Conservation (phyloP, 169 alveolate species). For the Eimeria zaria region DNA sequence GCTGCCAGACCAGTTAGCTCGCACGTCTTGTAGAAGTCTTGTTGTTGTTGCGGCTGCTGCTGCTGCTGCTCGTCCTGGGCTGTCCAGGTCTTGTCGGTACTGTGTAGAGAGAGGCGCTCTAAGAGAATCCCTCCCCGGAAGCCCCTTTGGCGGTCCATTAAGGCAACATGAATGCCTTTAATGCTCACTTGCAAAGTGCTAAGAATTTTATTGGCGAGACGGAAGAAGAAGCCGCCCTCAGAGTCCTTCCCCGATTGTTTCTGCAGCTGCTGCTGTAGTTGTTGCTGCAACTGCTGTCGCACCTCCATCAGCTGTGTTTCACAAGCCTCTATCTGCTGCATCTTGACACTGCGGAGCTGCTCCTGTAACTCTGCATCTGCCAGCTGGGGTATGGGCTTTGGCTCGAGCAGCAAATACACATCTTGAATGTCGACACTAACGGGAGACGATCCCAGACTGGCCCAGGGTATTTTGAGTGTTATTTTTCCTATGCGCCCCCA, state of each 20-base stretch:
- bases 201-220: conserved; percentile 90
- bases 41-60: conserved; percentile 35
- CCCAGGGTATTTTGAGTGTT: conserved; percentile 92
- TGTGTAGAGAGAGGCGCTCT: conserved; percentile 64
- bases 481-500: conserved; percentile 92
- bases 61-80: not conserved
- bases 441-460: conserved; percentile 91
- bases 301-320: conserved; percentile 85
- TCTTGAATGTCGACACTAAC: conserved; percentile 90
- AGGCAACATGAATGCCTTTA: conserved; percentile 91
- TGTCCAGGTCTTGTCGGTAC: conserved; percentile 72
- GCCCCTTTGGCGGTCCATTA: conserved; percentile 88
- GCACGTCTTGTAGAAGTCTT: conserved; percentile 72
- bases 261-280: conserved; percentile 84
- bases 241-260: conserved; percentile 86
- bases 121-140: conserved; percentile 88
- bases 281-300: conserved; percentile 81
- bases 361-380: conserved; percentile 83
- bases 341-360: conserved; percentile 88
- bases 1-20: conserved; percentile 79
- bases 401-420: conserved; percentile 90
- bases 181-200: conserved; percentile 92
- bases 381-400: conserved; percentile 77
- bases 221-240: conserved; percentile 89
- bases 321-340: conserved; percentile 81